Evolutionary conservation across 805 yeast species (phyloP).

Genomic region (Lachancea fermentati): DNA sequence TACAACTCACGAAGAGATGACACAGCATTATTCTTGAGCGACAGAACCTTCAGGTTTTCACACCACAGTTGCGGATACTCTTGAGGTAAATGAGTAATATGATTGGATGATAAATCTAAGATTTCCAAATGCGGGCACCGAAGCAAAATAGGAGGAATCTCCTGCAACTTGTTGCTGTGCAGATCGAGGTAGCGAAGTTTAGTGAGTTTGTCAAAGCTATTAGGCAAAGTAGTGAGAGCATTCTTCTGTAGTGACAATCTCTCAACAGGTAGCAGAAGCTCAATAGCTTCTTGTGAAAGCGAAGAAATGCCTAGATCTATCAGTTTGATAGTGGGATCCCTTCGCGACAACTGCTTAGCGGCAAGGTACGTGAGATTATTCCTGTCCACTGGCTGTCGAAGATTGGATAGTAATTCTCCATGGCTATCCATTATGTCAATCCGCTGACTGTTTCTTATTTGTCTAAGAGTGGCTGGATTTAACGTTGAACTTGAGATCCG

Average conservation of each 20-base stretch:
- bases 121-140: constrained; percentile 47
- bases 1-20: constrained; percentile 42
- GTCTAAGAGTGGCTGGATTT: neutral
- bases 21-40: constrained; percentile 54
- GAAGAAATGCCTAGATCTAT: constrained; percentile 35
- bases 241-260: constrained; percentile 53
- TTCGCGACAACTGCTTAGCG: constrained; percentile 13
- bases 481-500: neutral
- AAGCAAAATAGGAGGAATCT: constrained; percentile 45
- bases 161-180: constrained; percentile 51
- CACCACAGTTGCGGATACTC: constrained; percentile 36
- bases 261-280: constrained; percentile 36
- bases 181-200: constrained; percentile 57
- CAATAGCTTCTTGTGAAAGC: constrained; percentile 37
- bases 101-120: constrained; percentile 58
- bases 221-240: constrained; percentile 42
- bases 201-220: constrained; percentile 38
- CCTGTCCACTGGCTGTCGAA: constrained; percentile 2
- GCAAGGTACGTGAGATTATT: constrained; percentile 4
- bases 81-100: constrained; percentile 43
- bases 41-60: constrained; percentile 48
- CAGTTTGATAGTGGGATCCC: constrained; percentile 33
- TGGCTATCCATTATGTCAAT: neutral
- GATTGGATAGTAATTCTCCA: neutral
- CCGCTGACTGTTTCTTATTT: neutral